phyloP scores from a whole-genome alignment of 2,329 filamentous ascomycete genomes.

The Ophiostoma piceae region DNA sequence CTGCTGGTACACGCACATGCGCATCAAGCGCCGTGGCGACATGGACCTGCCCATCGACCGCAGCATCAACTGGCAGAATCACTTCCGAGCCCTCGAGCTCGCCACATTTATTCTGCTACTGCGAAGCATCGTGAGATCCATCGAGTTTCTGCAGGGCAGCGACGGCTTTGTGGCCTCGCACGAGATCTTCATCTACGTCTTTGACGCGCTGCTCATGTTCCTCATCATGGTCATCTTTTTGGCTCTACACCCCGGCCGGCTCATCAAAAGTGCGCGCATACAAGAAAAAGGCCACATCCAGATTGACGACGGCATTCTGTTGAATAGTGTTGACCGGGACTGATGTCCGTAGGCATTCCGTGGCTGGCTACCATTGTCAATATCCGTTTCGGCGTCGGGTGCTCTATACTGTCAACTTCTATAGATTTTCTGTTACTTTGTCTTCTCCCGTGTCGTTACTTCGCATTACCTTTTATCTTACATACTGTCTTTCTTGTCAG shows the following conservation, averaged over 20 bases:
- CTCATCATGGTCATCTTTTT: not conserved
- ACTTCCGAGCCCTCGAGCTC: not conserved
- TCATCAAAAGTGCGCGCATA: not conserved
- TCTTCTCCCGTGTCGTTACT: not conserved
- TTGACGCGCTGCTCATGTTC: not conserved
- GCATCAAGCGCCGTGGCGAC: not conserved
- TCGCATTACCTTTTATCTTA: not conserved
- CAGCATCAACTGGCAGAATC: not conserved
- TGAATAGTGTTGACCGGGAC: not conserved
- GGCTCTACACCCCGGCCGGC: not conserved
- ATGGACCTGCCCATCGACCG: not conserved
- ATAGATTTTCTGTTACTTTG: not conserved
- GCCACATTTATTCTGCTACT: not conserved
- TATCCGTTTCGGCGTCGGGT: not conserved
- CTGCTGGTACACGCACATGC: not conserved
- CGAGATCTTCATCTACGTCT: not conserved
- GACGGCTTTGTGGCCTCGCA: constrained; percentile 5
- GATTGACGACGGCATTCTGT: not conserved
- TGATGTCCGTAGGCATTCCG: not conserved
- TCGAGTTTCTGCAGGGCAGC: not conserved
- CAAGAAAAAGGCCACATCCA: not conserved
- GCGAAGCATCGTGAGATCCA: not conserved
- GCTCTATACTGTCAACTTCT: not conserved
- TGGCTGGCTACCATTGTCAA: not conserved
- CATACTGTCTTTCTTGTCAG: not conserved